Evolutionary conservation across 2,329 filamentous ascomycete genomes (phyloP).

Genomic region (Fusarium guadeloupense): DNA sequence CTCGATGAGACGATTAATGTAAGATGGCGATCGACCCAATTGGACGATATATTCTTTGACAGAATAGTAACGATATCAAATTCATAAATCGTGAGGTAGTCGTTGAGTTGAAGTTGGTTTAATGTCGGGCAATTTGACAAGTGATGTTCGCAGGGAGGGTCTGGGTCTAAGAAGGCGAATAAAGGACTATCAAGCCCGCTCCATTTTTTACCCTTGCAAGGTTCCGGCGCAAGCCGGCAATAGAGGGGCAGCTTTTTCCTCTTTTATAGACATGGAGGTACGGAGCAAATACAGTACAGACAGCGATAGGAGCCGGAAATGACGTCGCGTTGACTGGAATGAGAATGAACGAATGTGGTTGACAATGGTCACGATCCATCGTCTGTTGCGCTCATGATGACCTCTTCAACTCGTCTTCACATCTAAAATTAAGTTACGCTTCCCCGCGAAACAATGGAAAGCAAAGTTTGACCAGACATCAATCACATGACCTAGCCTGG

Average conservation of each 20-base stretch:
- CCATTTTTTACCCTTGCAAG: conserved; percentile 37
- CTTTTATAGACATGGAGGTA: conserved; percentile 9
- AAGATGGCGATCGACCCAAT: neutral
- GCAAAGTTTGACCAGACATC: conserved; percentile 5
- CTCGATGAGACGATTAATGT: neutral
- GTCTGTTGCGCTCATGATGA: conserved; percentile 21
- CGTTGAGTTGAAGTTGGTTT: conserved; percentile 18
- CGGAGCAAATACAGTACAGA: neutral
- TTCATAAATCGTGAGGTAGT: conserved; percentile 16
- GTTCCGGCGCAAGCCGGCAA: conserved; percentile 41
- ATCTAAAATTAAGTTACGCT: conserved; percentile 22
- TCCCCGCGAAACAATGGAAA: conserved; percentile 7
- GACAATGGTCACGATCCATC: neutral
- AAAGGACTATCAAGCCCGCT: conserved; percentile 28
- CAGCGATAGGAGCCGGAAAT: conserved; percentile 18
- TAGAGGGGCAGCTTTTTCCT: conserved; percentile 27
- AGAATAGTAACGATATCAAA: neutral
- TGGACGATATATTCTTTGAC: neutral
- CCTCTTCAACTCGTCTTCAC: conserved; percentile 3
- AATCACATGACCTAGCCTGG: conserved; percentile 38
- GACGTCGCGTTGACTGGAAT: conserved; percentile 27
- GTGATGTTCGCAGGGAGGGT: conserved; percentile 35
- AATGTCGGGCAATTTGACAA: conserved; percentile 20
- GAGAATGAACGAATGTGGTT: neutral
- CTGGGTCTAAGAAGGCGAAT: conserved; percentile 19